These are phyloP conservation scores for Nevesoporus exiguus DNA, from an alignment of 768 basidiomycete genomes.

Conservation along the genomic window DNA sequence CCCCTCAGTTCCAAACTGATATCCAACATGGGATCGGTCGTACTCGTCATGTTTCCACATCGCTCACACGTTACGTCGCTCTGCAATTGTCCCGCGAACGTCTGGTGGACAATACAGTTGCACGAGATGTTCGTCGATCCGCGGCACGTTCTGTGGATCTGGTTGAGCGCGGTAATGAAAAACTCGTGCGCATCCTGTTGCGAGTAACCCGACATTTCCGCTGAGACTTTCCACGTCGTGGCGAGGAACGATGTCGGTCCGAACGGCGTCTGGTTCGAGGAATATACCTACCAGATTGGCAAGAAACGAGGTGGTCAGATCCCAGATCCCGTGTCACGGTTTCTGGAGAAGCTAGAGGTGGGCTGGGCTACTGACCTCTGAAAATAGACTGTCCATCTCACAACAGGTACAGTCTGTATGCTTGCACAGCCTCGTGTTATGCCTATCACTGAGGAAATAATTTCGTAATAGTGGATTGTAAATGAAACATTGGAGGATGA, in stretches of 20 bases:
- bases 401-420: conserved; percentile 78
- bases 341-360: neutral
- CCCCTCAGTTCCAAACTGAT: conserved; percentile 80
- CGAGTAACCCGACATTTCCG: conserved; percentile 85
- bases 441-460: conserved; percentile 88
- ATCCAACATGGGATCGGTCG: conserved; percentile 87
- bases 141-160: conserved; percentile 77
- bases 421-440: conserved; percentile 72
- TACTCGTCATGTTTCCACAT: conserved; percentile 74
- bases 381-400: conserved; percentile 87
- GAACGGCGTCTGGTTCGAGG: conserved; percentile 56
- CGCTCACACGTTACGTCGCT: conserved; percentile 88
- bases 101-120: conserved; percentile 88
- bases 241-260: conserved; percentile 82
- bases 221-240: conserved; percentile 74
- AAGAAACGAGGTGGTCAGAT: neutral
- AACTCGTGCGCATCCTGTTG: conserved; percentile 95
- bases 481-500: conserved; percentile 82
- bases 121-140: conserved; percentile 76
- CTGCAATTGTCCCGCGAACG: conserved; percentile 82
- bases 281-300: conserved; percentile 44
- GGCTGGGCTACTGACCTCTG: conserved; percentile 47
- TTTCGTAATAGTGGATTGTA: conserved; percentile 88
- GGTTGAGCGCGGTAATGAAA: conserved; percentile 80
- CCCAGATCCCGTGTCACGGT: neutral